Base-by-base conservation (phyloP, 169 alveolate species). In the Perkinsus olseni region DNA sequence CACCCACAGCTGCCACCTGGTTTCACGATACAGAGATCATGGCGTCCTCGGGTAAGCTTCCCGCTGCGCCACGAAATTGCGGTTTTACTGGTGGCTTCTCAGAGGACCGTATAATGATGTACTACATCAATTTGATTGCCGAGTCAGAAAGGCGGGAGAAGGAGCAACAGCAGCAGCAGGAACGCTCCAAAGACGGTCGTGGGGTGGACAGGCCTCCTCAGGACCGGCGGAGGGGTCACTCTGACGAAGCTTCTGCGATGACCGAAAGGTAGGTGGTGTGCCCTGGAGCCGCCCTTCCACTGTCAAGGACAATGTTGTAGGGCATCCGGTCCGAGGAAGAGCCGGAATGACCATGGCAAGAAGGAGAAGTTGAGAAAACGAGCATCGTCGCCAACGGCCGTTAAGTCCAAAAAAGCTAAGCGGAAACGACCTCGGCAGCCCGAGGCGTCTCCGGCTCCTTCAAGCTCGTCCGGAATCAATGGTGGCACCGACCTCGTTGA, bases 61-160 rank as follows among this genome's bases (percentile, higher is more conserved):
- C 82, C 13, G 82, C 82, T 13, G 82, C 82, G 82, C 82, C 31
- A 62, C 31, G 31, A 13, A 62, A 62, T 11, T 62, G 34, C 31
- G 82, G 17, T 62, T 4, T 62, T 21, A 3, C 10, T 62, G 31
- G 4, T 28, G 82, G 34, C 82, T 28, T 28, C n/a, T 62, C 82
- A 62, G 82, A 62, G 82, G 82, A 62, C 82, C 82, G 82, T 62
- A 62, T 62, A 62, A 62, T 62, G 82, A 62, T 62, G 82, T 62
- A 62, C 31, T 62, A 62, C 82, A 62, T 62, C 17, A 62, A 62
- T 28, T 28, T 62, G 37, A 62, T 62, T 24, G 82, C 82, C 82
- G 82, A 62, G 82, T 13, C 82, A 0, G 82, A 62, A 24, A 13
- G 31, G 82, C 82, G 82, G 31, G 82, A 62, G 82, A 62, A 62